Evolutionary conservation across 1,139 yeast species (phyloP), one percentile per base, ranked within the genome.

Genomic region (Kodamaea suecica): DNA sequence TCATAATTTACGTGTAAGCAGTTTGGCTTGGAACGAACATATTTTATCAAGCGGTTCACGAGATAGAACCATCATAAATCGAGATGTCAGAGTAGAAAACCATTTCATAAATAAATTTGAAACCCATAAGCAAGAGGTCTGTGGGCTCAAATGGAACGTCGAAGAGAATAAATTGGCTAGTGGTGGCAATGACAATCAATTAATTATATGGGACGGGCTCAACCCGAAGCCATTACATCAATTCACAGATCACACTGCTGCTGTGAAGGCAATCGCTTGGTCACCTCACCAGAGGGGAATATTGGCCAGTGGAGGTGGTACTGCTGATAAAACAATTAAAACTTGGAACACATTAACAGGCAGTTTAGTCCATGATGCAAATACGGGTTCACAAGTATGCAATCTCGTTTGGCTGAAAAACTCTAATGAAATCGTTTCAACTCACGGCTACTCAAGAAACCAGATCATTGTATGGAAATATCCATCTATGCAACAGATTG

Each of bases 251-350:
- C 98, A 92, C 53, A 78, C 77, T 14, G 97, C 98, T 0, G 99
- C 98, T 0, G 95, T 92, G 4, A 92, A 90, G 59, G 98, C 97
- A 1, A 75, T 92, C 36, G 86, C 95, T 1, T 92, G 99, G 99
- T 85, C 95, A 1, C 97, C 98, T 0, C 97, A 92, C 55, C 95
- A 87, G 53, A 69, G 97, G 39, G 97, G 97, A 0, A 73, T 90
- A 3, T 61, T 92, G 36, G 97, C 97, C 0, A 79, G 94, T 2
- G 99, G 98, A 5, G 99, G 98, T 17, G 99, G 99, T 16, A 88
- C 97, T 0, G 94, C 95, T 1, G 99, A 92, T 59, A 78, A 92
- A 39, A 76, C 84, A 20, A 82, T 94, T 48, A 84, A 92, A 57
- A 80, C 90, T 16, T 92, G 98, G 98, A 90, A 88, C 56, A 85